Evolutionary conservation across 768 basidiomycete species (phyloP).

Genomic region (Coprinopsis strossmayeri): DNA sequence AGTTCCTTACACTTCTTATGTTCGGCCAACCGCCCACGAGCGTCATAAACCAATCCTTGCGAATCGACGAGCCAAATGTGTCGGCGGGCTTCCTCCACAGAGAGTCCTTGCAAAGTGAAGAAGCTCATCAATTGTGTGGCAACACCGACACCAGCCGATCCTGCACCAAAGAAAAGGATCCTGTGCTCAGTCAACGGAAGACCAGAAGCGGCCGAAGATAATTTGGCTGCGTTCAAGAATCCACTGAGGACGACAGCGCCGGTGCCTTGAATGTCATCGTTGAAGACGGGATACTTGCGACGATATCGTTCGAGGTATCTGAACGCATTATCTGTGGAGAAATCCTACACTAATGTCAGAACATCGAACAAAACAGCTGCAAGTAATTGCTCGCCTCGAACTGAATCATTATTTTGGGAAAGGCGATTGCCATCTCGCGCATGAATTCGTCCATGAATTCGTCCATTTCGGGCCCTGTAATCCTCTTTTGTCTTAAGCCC

Average conservation of each 20-base stretch:
- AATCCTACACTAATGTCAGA: slow-evolving; percentile 48
- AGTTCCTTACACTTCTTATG: slow-evolving; percentile 70
- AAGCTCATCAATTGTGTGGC: slow-evolving; percentile 85
- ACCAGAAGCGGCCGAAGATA: slow-evolving; percentile 68
- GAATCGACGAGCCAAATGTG: slow-evolving; percentile 84
- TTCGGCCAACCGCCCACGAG: slow-evolving; percentile 66
- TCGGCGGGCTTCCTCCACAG: slow-evolving; percentile 67
- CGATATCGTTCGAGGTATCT: slow-evolving; percentile 74
- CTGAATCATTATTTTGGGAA: slow-evolving; percentile 81
- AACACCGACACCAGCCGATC: slow-evolving; percentile 89
- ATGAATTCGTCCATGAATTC: slow-evolving; percentile 95
- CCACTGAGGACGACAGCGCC: slow-evolving; percentile 90
- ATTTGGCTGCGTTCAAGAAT: slow-evolving; percentile 79
- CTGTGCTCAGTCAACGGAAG: slow-evolving; percentile 64
- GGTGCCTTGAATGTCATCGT: slow-evolving; percentile 89
- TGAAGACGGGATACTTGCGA: slow-evolving; percentile 72
- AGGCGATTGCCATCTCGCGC: slow-evolving; percentile 65
- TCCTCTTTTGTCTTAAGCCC: slow-evolving; percentile 69
- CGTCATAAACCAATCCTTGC: slow-evolving; percentile 76
- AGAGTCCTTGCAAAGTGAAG: slow-evolving; percentile 76
- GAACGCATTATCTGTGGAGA: slow-evolving; percentile 90
- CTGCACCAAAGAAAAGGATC: slow-evolving; percentile 91
- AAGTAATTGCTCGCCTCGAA: slow-evolving; percentile 52
- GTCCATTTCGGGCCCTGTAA: slow-evolving; percentile 56
- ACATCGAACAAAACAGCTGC: slow-evolving; percentile 1